Evolutionary conservation across 441 rosid genomes (phyloP), one percentile per base, ranked within the genome.

Genomic region (Aleurites moluccanus): DNA sequence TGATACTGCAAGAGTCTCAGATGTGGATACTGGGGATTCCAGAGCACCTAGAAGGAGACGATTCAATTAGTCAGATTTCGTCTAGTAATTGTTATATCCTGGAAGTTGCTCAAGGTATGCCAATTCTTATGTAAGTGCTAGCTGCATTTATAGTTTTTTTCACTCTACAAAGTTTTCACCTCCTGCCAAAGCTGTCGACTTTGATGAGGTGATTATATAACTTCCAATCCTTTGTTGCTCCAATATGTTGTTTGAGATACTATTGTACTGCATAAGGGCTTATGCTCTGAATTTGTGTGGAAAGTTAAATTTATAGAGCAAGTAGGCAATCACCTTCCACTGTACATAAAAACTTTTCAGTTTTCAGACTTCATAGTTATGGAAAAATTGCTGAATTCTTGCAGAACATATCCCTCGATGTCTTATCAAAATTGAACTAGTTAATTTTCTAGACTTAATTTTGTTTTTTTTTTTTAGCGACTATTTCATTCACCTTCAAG

Each of bases 11-110:
- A 88, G 98, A 81, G 87, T 85, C 78, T 87, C 96, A 33, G 96
- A 92, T 80, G 80, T 92, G 75, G 94, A 91, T 78, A 86, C 91
- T 71, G 94, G 88, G 44, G 98, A 92, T 85, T 89, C 94, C 73
- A 96, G 94, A 63, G 91, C 93, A 10, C 94, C 92, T 74, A 86
- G 96, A 78, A 90, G 98, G 77, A 81, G 98, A 69, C 78, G 98
- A 45, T 75, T 91, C 81, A 86, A 83, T 84, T 89, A 89, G 76
- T 55, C 72, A 69, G 52, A 63, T 50, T 8, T 55, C 70, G 53
- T 77, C 73, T 73, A 71, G 35, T 79, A 28, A 74, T 75, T 73
- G 52, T 27, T 71, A 67, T 75, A 67, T 56, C 62, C 52, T 62
- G 56, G 64, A 69, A 65, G 69, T 76, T 52, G 78, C 77, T 64